Percentiles rank a stretch among this genome's conserved stretches.
phyloP scores from a whole-genome alignment of 441 rosid species.

The Hura crepitans region DNA sequence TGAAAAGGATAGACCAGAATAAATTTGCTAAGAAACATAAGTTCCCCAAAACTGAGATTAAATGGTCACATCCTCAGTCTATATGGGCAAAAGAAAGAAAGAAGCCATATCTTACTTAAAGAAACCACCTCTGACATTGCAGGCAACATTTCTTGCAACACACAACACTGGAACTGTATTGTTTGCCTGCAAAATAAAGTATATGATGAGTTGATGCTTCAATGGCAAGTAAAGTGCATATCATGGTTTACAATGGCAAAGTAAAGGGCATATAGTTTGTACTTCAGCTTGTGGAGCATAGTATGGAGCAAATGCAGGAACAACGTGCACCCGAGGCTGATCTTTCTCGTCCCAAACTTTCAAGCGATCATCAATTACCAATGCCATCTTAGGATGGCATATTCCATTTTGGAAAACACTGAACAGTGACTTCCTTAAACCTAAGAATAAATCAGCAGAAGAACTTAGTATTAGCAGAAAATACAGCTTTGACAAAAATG shows the following conservation, averaged over 20 bases:
- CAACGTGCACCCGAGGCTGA: slow-evolving; percentile 95
- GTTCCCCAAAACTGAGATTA: slow-evolving; percentile 13
- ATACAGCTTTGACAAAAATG: not conserved
- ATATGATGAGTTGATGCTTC: slow-evolving; percentile 22
- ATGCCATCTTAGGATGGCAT: slow-evolving; percentile 93
- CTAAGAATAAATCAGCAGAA: slow-evolving; percentile 33
- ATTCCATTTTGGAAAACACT: slow-evolving; percentile 82
- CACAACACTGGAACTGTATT: slow-evolving; percentile 75
- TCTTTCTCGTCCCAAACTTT: slow-evolving; percentile 98
- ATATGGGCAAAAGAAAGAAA: not conserved
- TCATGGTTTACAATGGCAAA: slow-evolving; percentile 22
- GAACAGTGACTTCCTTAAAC: slow-evolving; percentile 69
- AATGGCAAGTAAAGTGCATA: slow-evolving; percentile 3
- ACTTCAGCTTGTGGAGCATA: slow-evolving; percentile 97
- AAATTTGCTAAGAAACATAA: slow-evolving; percentile 10
- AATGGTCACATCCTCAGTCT: not conserved
- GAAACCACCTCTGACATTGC: slow-evolving; percentile 92
- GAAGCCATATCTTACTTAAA: slow-evolving; percentile 61
- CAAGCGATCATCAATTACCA: slow-evolving; percentile 92
- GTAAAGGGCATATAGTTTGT: slow-evolving; percentile 27
- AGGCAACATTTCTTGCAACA: slow-evolving; percentile 92
- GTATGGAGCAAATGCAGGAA: slow-evolving; percentile 98
- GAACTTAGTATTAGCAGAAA: slow-evolving; percentile 17
- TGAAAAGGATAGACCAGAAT: slow-evolving; percentile 12
- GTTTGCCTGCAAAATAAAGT: slow-evolving; percentile 55